Conservation (phyloP, 495 filamentous ascomycete species). For the Geoglossum glabrum region DNA sequence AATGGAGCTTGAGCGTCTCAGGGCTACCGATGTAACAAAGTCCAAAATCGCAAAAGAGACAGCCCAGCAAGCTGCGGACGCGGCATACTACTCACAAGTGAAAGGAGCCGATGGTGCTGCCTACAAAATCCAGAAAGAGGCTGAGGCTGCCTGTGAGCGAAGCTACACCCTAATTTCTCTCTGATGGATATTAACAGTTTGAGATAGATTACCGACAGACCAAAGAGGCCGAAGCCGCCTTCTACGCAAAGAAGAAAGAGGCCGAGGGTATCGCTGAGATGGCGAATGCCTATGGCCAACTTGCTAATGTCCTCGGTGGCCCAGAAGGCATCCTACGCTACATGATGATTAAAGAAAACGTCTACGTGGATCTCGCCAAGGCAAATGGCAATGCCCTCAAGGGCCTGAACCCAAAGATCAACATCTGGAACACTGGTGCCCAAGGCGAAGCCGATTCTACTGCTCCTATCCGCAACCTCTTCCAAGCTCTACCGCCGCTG, state of each 20-base stretch:
- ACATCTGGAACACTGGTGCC: constrained; percentile 55
- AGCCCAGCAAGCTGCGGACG: constrained; percentile 28
- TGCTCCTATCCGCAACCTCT: constrained; percentile 35
- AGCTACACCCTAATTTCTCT: neutral
- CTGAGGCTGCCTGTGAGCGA: constrained; percentile 28
- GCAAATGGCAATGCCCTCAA: constrained; percentile 51
- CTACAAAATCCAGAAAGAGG: constrained; percentile 27
- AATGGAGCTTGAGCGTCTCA: constrained; percentile 57
- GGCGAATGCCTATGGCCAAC: constrained; percentile 51
- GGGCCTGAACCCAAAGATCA: constrained; percentile 72
- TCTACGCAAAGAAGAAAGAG: constrained; percentile 42
- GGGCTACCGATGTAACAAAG: constrained; percentile 57
- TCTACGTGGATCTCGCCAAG: constrained; percentile 42
- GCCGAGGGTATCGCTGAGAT: constrained; percentile 55
- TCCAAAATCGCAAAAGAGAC: constrained; percentile 52
- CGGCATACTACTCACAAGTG: constrained; percentile 6
- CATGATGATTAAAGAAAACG: constrained; percentile 55
- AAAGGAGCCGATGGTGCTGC: constrained; percentile 13
- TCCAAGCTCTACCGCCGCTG: constrained; percentile 60
- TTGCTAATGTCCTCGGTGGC: constrained; percentile 52
- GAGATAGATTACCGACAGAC: constrained; percentile 14
- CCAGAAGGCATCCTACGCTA: constrained; percentile 49
- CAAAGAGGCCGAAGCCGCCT: constrained; percentile 41
- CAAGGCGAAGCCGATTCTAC: constrained; percentile 18
- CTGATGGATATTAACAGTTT: constrained; percentile 5